Evolutionary conservation across 495 filamentous ascomycete species (phyloP), one percentile per base, ranked within the genome.

Genomic region (Saxispiralis lemnorum): DNA sequence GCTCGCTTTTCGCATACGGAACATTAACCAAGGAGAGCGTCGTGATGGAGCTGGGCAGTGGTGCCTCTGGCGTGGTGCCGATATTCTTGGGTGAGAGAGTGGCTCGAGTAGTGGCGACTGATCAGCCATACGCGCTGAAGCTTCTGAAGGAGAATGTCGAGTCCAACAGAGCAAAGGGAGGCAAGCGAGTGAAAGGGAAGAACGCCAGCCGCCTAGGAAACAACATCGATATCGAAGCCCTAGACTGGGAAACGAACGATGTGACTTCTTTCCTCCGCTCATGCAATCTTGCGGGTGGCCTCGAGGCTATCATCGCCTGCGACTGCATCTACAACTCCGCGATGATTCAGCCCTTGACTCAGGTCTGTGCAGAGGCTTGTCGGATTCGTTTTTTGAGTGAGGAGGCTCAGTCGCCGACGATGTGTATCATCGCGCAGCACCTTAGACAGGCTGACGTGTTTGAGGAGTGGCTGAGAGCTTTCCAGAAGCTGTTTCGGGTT

Each of bases 21-120:
- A 42, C 79, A 34, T 65, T 89, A 14, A 58, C 63, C 31, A 37
- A 64, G 1, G 52, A 63, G 6, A 77, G 81, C 13, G 64, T 62
- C 12, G 67, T 86, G 33, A 59, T 92, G 43, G 88, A 97, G 54
- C 73, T 97, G 2, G 89, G 89, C 24, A 83, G 80, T 54, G 89
- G 89, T 42, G 79, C 88, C 49, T 81, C 85, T 7, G 79, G 75
- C 34, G 66, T 95, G 10, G 68, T 84, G 34, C 81, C 75, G 6
- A 6, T 12, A 60, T 86, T 32, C 53, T 72, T 2, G 57, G 93
- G 16, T 69, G 75, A 5, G 72, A 75, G 1, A 60, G 65, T 94
- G 30, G 45, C 62, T 5, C 66, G 64, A 44, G 93, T 87, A 49
- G 63, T 93, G 33, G 74, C 86, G 31, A 94, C 86, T 5, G 89